Evolutionary conservation across 306 rosid genomes (phyloP), one percentile per base, ranked within the genome.

Genomic region (Ochetophila trinervis): DNA sequence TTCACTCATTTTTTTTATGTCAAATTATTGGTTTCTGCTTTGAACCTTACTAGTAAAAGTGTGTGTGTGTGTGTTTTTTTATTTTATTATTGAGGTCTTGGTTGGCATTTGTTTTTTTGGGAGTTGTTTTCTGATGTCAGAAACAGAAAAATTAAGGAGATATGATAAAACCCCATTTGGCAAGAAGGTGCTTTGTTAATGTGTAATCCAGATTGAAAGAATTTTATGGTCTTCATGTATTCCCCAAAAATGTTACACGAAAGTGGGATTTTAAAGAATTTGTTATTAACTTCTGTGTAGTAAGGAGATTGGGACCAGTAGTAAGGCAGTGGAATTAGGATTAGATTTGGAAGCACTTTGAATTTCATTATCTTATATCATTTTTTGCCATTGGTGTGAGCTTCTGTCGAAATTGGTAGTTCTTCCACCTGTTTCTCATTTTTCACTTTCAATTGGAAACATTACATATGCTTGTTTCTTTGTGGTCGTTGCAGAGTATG

Each of bases 141-240:
- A 52, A 51, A 14, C 62, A n/a, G 17, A 24, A 14, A 58, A 19
- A 30, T n/a, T 8, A 12, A 21, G 17, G 9, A 42, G 13, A 44
- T 24, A 47, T 21, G 30, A 22, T 16, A 4, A 53, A 4, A 15
- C 68, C 68, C 75, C 56, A 40, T 24, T 53, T 70, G 15, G 40
- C 23, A 60, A 40, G 12, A 40, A 36, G 35, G 42, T 67, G 55
- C 36, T 5, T 12, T 3, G 52, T 45, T 14, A 7, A 14, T 58
- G 20, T 34, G 47, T 12, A 30, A 32, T 58, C 1, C 13, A 40
- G 10, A 14, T 53, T 66, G 45, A 8, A 20, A 22, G 23, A 16
- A 40, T 22, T 40, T 54, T 51, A 54, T 36, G 18, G 36, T 66
- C 42, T 15, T 22, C 49, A 16, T 37, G 8, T 12, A 21, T 9